These are phyloP conservation scores for Myxozyma vanderwaltii DNA, from an alignment of 805 yeast species.

Conservation along the genomic window DNA sequence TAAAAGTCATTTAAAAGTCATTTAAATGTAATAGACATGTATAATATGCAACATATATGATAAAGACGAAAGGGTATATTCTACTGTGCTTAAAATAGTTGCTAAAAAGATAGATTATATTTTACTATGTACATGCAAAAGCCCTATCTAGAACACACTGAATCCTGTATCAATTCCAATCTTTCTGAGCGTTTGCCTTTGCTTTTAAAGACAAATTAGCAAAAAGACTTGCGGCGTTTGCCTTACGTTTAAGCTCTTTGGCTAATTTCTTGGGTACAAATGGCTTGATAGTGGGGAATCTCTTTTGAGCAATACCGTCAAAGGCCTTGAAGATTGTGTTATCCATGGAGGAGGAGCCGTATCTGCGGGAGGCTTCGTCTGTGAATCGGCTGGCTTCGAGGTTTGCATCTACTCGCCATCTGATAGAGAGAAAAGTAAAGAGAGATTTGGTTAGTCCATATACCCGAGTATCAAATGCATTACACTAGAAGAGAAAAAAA, in stretches of 20 bases:
- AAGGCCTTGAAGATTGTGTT: conserved; percentile 23
- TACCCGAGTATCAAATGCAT: no score
- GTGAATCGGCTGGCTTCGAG: conserved; percentile 16
- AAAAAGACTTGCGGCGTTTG: conserved; percentile 9
- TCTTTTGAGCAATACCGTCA: conserved; percentile 62
- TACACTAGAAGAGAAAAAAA: no score
- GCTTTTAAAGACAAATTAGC: conserved; percentile 5
- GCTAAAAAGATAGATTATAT: not conserved
- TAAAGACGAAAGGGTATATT: no score
- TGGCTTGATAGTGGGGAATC: conserved; percentile 62
- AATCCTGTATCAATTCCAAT: no score
- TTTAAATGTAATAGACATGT: no score
- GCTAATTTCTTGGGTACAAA: conserved; percentile 55
- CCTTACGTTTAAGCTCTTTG: conserved; percentile 4
- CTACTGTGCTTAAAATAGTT: not conserved
- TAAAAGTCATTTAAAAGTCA: no score
- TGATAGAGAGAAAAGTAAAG: not conserved
- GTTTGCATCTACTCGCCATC: conserved; percentile 26
- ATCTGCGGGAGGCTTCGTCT: conserved; percentile 36
- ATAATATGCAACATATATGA: no score
- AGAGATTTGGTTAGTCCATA: no score
- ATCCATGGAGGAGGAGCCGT: conserved; percentile 32
- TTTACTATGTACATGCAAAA: not conserved
- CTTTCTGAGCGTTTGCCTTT: not conserved
- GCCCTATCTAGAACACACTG: no score